A percentile compares a stretch with the other conserved stretches of the same genome.
These are phyloP conservation scores for Globisporangium radiosum DNA, from an alignment of 352 stramenopile species.

Conservation along the genomic window DNA sequence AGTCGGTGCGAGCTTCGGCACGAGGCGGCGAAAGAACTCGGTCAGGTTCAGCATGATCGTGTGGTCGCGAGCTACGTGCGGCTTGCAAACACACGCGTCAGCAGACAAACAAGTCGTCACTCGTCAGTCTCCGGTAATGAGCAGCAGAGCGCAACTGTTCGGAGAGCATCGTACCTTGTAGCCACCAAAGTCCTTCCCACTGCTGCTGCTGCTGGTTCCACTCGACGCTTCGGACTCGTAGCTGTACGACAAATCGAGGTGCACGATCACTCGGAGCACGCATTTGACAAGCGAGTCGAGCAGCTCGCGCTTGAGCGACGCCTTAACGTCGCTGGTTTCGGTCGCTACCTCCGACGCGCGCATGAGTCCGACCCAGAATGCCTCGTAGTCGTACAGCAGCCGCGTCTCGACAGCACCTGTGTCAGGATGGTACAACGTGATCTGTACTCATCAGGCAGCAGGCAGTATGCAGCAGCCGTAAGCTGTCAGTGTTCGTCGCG, in stretches of 20 bases:
- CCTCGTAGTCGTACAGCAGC: slow-evolving; percentile 72
- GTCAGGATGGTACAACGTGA: slow-evolving; percentile 67
- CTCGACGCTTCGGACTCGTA: slow-evolving; percentile 44
- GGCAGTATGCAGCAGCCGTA: neutral
- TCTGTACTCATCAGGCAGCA: slow-evolving; percentile 11
- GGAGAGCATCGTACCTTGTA: slow-evolving; percentile 42
- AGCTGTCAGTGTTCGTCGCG: too few species aligned
- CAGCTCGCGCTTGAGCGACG: slow-evolving; percentile 26
- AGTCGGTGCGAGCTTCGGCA: slow-evolving; percentile 23
- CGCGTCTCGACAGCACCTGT: slow-evolving; percentile 65
- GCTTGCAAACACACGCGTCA: slow-evolving; percentile 21
- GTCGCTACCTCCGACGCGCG: neutral
- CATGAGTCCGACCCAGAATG: slow-evolving; percentile 40
- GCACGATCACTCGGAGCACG: slow-evolving; percentile 34
- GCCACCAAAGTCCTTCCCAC: slow-evolving; percentile 26
- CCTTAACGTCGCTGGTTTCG: neutral
- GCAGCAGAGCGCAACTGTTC: neutral
- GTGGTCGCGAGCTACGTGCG: slow-evolving; percentile 59
- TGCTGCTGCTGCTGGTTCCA: neutral
- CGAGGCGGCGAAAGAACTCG: slow-evolving; percentile 58
- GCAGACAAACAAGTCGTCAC: too few species aligned
- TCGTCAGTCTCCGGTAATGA: too few species aligned
- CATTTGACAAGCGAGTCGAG: slow-evolving; percentile 50
- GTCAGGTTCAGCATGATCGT: slow-evolving; percentile 78
- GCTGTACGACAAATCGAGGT: slow-evolving; percentile 64